phyloP scores from a whole-genome alignment of 768 basidiomycete species.

The Coprinopsis marcescibilis region DNA sequence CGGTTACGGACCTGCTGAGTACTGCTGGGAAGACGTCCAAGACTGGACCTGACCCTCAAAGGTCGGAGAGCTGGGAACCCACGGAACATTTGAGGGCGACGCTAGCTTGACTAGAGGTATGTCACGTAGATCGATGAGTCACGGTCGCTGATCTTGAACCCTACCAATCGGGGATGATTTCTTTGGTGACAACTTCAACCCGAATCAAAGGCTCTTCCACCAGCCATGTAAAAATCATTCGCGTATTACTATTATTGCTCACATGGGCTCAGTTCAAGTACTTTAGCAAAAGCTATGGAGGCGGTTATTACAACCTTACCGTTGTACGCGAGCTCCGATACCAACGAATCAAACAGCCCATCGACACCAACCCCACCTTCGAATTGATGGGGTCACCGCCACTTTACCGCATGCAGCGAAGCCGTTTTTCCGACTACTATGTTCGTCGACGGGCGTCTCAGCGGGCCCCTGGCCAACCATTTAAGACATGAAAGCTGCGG shows the following conservation, averaged over 20 bases:
- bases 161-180: constrained; percentile 13
- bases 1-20: constrained; percentile 13
- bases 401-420: constrained; percentile 14
- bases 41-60: constrained; percentile 13
- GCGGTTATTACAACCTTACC: constrained; percentile 15
- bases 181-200: constrained; percentile 17
- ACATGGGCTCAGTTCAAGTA: constrained; percentile 9
- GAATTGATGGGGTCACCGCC: constrained; percentile 11
- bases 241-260: too few species aligned
- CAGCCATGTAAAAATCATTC: constrained; percentile 11
- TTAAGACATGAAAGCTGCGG: constrained; percentile 11
- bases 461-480: not conserved
- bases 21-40: constrained; percentile 12
- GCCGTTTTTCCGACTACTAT: constrained; percentile 10
- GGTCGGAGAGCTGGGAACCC: constrained; percentile 14
- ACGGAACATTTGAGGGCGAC: constrained; percentile 17
- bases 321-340: constrained; percentile 14
- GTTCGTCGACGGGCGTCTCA: constrained; percentile 17
- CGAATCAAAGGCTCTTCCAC: constrained; percentile 18
- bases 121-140: too few species aligned
- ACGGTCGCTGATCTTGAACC: too few species aligned
- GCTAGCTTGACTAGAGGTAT: constrained; percentile 12
- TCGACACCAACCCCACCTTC: constrained; percentile 16
- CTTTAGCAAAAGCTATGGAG: constrained; percentile 16
- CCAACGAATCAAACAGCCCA: constrained; percentile 14